These are phyloP conservation scores for Fusarium burgessii DNA, from an alignment of 2,329 filamentous ascomycete genomes.

Conservation along the genomic window DNA sequence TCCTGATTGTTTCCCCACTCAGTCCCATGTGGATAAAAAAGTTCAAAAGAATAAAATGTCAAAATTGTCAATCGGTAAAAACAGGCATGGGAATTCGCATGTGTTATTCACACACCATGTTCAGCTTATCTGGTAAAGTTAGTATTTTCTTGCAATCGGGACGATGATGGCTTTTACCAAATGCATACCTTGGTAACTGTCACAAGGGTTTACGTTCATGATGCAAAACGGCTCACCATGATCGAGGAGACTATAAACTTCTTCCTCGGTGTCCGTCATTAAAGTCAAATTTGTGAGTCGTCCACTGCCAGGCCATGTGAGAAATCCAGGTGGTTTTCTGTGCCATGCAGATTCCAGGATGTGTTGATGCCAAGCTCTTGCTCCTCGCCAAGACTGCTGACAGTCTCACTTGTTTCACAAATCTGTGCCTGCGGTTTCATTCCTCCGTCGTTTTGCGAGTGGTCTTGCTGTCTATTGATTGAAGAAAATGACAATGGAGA, in stretches of 20 bases:
- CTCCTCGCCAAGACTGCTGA: conserved; percentile 27
- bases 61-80: conserved; percentile 14
- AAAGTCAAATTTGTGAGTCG: conserved; percentile 43
- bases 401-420: conserved; percentile 42
- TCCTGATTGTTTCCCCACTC: conserved; percentile 13
- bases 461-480: conserved; percentile 45
- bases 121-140: conserved; percentile 1
- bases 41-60: conserved; percentile 13
- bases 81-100: not conserved
- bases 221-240: not conserved
- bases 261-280: not conserved
- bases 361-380: conserved; percentile 44
- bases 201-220: not conserved
- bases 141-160: not conserved
- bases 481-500: conserved; percentile 49
- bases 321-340: conserved; percentile 40
- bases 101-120: not conserved
- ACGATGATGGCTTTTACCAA: not conserved
- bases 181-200: not conserved
- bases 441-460: conserved; percentile 32
- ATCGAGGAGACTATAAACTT: not conserved
- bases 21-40: not conserved
- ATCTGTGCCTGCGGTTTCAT: conserved; percentile 45
- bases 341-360: conserved; percentile 44
- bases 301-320: conserved; percentile 42